Conservation (phyloP, 1,284 basidiomycete species). For the Puccinia sorghi region DNA sequence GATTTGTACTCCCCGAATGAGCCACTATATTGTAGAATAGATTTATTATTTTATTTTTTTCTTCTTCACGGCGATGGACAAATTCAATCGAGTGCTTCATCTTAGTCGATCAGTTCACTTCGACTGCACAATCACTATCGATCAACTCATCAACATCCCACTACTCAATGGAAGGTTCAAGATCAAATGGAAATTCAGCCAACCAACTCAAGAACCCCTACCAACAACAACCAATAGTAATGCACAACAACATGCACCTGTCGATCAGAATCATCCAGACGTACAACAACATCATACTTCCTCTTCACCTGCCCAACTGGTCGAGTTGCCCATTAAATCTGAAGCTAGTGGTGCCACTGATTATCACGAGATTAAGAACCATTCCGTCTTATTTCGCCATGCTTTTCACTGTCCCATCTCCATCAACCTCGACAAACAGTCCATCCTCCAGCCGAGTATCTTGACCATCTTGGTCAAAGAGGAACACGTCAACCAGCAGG, state of each 20-base stretch:
- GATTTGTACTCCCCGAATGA: not conserved
- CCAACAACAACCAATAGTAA: slow-evolving; percentile 3
- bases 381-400: slow-evolving; percentile 18
- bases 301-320: slow-evolving; percentile 1
- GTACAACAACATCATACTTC: not conserved
- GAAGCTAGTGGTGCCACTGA: slow-evolving; percentile 30
- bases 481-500: slow-evolving; percentile 24
- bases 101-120: slow-evolving; percentile 23
- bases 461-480: slow-evolving; percentile 32
- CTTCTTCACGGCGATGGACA: slow-evolving; percentile 15
- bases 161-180: slow-evolving; percentile 38
- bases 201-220: slow-evolving; percentile 16
- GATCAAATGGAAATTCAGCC: slow-evolving; percentile 42
- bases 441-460: slow-evolving; percentile 7
- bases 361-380: slow-evolving; percentile 39
- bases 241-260: not conserved
- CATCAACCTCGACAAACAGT: slow-evolving; percentile 26
- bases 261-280: not conserved
- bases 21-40: not conserved
- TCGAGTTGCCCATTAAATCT: slow-evolving; percentile 35
- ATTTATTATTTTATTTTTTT: not conserved
- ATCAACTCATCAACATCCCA: slow-evolving; percentile 44
- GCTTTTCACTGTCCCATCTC: slow-evolving; percentile 43
- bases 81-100: slow-evolving; percentile 26
- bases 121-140: slow-evolving; percentile 30